These are phyloP conservation scores for Lomentospora prolificans DNA, from an alignment of 2,329 filamentous ascomycete genomes.

Conservation along the genomic window DNA sequence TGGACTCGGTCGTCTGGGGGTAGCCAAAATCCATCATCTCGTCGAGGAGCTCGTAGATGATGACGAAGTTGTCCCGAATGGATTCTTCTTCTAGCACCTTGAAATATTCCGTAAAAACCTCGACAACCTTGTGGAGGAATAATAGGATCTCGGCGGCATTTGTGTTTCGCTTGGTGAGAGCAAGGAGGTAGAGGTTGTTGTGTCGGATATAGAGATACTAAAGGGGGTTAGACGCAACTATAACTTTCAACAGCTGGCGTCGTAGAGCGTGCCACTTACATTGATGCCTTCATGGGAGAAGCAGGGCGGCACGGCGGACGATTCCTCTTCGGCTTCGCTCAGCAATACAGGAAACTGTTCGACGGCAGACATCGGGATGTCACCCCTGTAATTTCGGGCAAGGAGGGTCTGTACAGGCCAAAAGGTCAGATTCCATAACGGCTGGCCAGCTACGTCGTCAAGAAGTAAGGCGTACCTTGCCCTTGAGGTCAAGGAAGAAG, in stretches of 20 bases:
- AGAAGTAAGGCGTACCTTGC: conserved; percentile 59
- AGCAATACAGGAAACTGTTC: conserved; percentile 95
- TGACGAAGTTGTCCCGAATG: conserved; percentile 97
- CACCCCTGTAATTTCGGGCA: conserved; percentile 95
- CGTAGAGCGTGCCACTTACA: conserved; percentile 39
- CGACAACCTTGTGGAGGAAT: conserved; percentile 95
- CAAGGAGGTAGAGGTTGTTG: conserved; percentile 97
- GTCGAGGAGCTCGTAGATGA: conserved; percentile 96
- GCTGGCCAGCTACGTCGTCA: neutral
- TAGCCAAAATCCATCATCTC: conserved; percentile 99
- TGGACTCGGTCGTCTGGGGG: conserved; percentile 94
- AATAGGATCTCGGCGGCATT: conserved; percentile 98
- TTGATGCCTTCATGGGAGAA: conserved; percentile 99
- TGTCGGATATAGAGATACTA: conserved; percentile 98
- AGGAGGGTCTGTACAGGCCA: conserved; percentile 98
- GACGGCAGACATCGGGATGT: conserved; percentile 98
- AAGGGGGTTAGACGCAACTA: conserved; percentile 7
- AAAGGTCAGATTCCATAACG: neutral
- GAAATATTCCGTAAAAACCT: conserved; percentile 99
- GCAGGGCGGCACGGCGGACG: conserved; percentile 90
- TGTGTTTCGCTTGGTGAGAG: conserved; percentile 95
- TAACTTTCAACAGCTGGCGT: conserved; percentile 12
- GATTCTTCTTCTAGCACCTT: conserved; percentile 98
- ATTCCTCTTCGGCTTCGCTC: conserved; percentile 98
- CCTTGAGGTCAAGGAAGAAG: conserved; percentile 99